These are phyloP conservation scores for Vigna angularis DNA, from an alignment of 306 rosid species.

Conservation along the genomic window DNA sequence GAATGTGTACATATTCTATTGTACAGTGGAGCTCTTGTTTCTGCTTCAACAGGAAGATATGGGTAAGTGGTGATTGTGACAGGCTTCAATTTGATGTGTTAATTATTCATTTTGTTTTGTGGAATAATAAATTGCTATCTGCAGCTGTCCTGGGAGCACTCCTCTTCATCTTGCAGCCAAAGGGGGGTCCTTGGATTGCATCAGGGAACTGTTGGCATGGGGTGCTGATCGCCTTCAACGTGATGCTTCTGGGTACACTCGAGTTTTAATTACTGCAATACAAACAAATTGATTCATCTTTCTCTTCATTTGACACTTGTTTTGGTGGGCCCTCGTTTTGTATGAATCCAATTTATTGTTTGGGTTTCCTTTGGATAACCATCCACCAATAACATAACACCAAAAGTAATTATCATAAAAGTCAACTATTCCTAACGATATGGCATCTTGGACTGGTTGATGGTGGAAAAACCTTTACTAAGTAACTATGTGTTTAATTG, in stretches of 20 bases:
- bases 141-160: slow-evolving; percentile 92
- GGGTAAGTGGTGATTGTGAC: slow-evolving; percentile 55
- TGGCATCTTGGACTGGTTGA: neutral
- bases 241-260: slow-evolving; percentile 86
- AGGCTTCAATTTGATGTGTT: slow-evolving; percentile 23
- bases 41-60: slow-evolving; percentile 89
- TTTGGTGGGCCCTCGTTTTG: slow-evolving; percentile 6
- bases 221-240: slow-evolving; percentile 97
- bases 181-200: slow-evolving; percentile 93
- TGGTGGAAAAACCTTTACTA: neutral
- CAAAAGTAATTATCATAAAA: neutral
- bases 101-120: slow-evolving; percentile 31
- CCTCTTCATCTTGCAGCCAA: slow-evolving; percentile 98
- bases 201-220: slow-evolving; percentile 89
- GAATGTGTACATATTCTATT: slow-evolving; percentile 82
- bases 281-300: neutral
- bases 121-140: slow-evolving; percentile 45
- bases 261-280: slow-evolving; percentile 6
- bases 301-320: slow-evolving; percentile 11
- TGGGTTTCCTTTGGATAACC: neutral
- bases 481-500: neutral
- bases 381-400: neutral
- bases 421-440: neutral
- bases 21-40: slow-evolving; percentile 87
- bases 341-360: neutral